Evolutionary conservation across 179 eudicot species (phyloP).

Genomic region (Carnegiea gigantea): DNA sequence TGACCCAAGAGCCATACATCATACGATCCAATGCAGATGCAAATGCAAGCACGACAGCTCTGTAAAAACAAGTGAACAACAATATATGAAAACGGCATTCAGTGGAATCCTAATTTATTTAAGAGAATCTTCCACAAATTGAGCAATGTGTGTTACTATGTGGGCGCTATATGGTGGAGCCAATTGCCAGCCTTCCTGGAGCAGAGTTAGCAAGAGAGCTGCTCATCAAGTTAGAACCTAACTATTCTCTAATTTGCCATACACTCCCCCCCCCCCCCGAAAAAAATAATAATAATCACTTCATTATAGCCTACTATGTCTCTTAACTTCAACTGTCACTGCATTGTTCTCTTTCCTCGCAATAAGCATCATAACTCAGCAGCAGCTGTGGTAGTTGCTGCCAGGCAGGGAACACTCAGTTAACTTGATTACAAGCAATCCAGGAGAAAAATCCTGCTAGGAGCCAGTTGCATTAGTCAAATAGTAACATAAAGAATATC

Average conservation of each 20-base stretch:
- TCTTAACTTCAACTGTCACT: neutral
- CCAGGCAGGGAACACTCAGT: neutral
- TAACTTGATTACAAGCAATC: neutral
- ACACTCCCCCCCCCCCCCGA: neutral
- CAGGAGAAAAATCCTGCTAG: neutral
- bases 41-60: constrained; percentile 62
- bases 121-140: too few relatives aligned
- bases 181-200: neutral
- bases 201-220: neutral
- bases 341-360: neutral
- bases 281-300: neutral
- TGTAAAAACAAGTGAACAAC: constrained; percentile 31
- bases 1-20: constrained; percentile 87
- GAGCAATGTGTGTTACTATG: too few relatives aligned
- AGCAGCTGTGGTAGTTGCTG: neutral
- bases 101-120: neutral
- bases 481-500: too few relatives aligned
- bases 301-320: neutral
- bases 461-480: neutral
- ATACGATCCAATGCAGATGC: constrained; percentile 65
- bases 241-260: neutral
- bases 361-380: neutral
- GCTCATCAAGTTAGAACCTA: neutral
- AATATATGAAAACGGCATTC: neutral
- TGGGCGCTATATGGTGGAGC: neutral